These are phyloP conservation scores for Calocybe indica DNA, from an alignment of 768 basidiomycete species.

Conservation along the genomic window DNA sequence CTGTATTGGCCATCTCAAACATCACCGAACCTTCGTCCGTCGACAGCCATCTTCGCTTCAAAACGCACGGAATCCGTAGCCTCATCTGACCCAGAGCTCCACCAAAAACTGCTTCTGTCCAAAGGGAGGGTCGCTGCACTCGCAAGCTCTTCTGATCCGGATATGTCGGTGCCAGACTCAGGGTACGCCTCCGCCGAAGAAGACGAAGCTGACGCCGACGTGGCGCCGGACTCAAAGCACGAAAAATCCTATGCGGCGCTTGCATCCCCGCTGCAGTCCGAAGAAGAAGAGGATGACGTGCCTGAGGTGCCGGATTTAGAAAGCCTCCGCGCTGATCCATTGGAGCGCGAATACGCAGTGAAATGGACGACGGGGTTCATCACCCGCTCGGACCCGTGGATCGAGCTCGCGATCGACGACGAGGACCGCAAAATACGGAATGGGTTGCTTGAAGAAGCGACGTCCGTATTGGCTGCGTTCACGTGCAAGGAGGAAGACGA, in stretches of 20 bases:
- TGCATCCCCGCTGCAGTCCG: conserved; percentile 5
- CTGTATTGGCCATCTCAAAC: conserved; percentile 46
- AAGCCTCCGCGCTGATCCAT: conserved; percentile 50
- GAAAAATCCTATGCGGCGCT: not conserved
- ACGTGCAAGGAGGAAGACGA: conserved; percentile 34
- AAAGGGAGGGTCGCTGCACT: conserved; percentile 8
- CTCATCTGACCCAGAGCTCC: not conserved
- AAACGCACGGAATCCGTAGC: not conserved
- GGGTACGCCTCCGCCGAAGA: conserved; percentile 76
- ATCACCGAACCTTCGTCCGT: conserved; percentile 13
- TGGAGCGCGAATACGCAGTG: conserved; percentile 65
- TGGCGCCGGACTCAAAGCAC: conserved; percentile 3
- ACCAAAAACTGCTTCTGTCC: not conserved
- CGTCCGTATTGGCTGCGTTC: conserved; percentile 51
- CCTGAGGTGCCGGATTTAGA: conserved; percentile 21
- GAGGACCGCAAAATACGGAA: conserved; percentile 35
- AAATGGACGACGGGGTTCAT: conserved; percentile 73
- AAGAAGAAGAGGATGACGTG: conserved; percentile 17
- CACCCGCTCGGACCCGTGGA: conserved; percentile 53
- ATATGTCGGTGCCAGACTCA: conserved; percentile 54
- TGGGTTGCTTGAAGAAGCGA: conserved; percentile 47
- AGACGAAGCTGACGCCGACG: conserved; percentile 37
- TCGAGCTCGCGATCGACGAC: conserved; percentile 15
- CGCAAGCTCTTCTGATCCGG: conserved; percentile 32
- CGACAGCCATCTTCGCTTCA: not conserved